Base-by-base conservation (phyloP, 139 green algal genomes). In the Marvania coccoides region DNA sequence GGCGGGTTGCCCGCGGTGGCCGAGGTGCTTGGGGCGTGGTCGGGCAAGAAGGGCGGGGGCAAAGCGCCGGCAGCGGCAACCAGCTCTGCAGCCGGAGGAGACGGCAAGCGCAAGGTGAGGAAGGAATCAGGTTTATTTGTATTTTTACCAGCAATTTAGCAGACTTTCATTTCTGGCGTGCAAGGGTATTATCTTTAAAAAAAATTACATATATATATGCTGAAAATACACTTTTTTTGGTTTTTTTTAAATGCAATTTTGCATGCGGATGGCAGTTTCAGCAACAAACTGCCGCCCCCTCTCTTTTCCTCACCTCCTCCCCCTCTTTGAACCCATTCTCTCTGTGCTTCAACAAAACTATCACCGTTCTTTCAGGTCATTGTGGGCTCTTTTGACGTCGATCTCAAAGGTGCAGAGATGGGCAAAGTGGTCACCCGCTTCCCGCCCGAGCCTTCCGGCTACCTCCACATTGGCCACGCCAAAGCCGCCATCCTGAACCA, bases 361-460 rank as follows among this genome's bases (percentile, higher is more conserved):
- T 6, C 53, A 74, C 37, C 14, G 36, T n/a, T n/a, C n/a, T n/a
- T n/a, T n/a, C n/a, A n/a, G n/a, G n/a, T n/a, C n/a, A n/a, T n/a
- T n/a, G n/a, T n/a, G 3, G 86, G 87, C 10, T 90, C 81, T 4
- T 97, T 96, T 63, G 88, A 98, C 59, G 85, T 98, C 1, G 82
- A 84, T 2, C 79, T 99, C 23, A 74, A 82, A 3, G 77, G 74
- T 30, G 93, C 88, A 0, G 75, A 76, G 42, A 64, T 82, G 54
- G 94, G 94, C 66, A 86, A 93, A 63, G 95, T 99, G 40, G 85
- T 95, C 26, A 99, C 94, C 2, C 81, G 95, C 39, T 99, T 99
- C 81, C 95, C 95, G 0, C 95, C 95, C 2, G 95, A 99, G 77
- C 94, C 95, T 10, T 94, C 81, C 10, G 91, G 91, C 65, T 97